Percentiles rank a stretch among this genome's conserved stretches.
These are phyloP conservation scores for Mallotus nudiflorus DNA, from an alignment of 345 rosid genomes.

Conservation along the genomic window DNA sequence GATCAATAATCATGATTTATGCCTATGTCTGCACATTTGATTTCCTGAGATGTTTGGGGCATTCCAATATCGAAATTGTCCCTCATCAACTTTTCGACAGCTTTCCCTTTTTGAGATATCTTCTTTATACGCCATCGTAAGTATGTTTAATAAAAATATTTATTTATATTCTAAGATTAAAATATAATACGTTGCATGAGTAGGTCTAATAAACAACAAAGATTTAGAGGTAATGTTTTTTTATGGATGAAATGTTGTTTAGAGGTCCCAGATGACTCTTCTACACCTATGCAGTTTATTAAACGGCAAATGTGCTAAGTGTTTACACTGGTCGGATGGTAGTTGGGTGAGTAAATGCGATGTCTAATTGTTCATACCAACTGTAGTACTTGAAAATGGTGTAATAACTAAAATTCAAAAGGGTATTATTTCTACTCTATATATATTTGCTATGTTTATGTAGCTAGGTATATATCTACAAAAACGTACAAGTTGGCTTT, in stretches of 20 bases:
- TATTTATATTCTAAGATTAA: too few relatives aligned
- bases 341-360: conserved; percentile 8
- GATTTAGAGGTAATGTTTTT: too few relatives aligned
- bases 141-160: too few relatives aligned
- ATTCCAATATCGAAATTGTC: conserved; percentile 76
- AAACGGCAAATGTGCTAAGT: not conserved
- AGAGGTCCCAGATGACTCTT: not conserved
- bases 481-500: not conserved
- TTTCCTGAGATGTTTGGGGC: conserved; percentile 78
- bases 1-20: conserved; percentile 56
- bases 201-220: too few relatives aligned
- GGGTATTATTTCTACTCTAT: not conserved
- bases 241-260: not conserved
- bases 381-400: not conserved
- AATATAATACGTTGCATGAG: too few relatives aligned
- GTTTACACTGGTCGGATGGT: not conserved
- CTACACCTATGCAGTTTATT: not conserved
- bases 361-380: not conserved
- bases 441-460: not conserved
- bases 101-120: conserved; percentile 66
- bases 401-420: not conserved
- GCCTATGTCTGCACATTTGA: conserved; percentile 66
- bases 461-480: not conserved
- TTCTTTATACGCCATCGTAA: conserved; percentile 91
- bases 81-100: conserved; percentile 53